A percentile compares a stretch with the other conserved stretches of the same genome.
phyloP scores from a whole-genome alignment of 139 green algal species.

The Nannochloris sp. region DNA sequence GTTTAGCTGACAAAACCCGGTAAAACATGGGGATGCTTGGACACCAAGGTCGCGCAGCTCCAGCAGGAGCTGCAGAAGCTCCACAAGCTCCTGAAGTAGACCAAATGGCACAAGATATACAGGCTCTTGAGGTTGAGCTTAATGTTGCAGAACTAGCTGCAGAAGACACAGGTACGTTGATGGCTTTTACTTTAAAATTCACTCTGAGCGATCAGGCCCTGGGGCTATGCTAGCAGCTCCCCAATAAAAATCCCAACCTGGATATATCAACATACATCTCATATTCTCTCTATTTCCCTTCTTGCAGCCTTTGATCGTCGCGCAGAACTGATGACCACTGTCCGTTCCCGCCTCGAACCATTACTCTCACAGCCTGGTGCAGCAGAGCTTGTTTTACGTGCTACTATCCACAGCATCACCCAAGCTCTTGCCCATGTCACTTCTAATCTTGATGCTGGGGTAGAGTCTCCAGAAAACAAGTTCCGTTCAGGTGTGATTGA shows the following conservation, averaged over 20 bases:
- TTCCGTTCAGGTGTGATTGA: slow-evolving; percentile 45
- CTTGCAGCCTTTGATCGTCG: slow-evolving; percentile 21
- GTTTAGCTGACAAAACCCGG: too few species aligned
- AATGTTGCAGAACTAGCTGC: neutral
- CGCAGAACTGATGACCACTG: slow-evolving; percentile 32
- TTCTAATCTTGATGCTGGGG: neutral
- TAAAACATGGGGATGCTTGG: slow-evolving; percentile 4
- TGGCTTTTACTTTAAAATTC: too few species aligned
- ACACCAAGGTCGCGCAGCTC: too few species aligned
- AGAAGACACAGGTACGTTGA: neutral
- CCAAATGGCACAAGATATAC: neutral
- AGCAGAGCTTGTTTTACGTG: slow-evolving; percentile 37
- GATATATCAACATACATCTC: too few species aligned
- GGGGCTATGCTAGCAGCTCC: too few species aligned
- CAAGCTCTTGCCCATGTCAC: slow-evolving; percentile 25
- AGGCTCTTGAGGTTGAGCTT: neutral
- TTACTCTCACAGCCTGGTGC: slow-evolving; percentile 35
- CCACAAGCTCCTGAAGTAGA: neutral
- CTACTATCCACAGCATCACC: slow-evolving; percentile 39
- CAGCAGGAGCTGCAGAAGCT: too few species aligned
- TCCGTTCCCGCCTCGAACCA: slow-evolving; percentile 37
- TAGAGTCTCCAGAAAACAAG: slow-evolving; percentile 32
- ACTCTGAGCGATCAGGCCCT: too few species aligned
- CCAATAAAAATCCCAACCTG: neutral
- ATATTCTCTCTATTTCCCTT: neutral